Evolutionary conservation across 176 grass and related monocot genomes (phyloP).

Genomic region (Triticum monococcum): DNA sequence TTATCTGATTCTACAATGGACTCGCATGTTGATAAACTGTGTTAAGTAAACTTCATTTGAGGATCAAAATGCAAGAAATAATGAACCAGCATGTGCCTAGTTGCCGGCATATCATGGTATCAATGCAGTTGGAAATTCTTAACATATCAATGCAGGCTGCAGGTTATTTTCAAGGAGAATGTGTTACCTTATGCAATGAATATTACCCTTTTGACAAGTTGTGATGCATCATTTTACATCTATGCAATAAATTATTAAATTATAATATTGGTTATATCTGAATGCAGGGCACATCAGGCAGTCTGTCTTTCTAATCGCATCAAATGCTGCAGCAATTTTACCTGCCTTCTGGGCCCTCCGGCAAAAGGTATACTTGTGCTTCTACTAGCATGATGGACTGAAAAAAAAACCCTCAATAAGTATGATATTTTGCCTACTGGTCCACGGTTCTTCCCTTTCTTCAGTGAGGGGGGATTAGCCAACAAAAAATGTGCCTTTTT

Average conservation of each 20-base stretch:
- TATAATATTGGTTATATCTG: conserved; percentile 25
- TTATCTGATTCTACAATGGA: conserved; percentile 1
- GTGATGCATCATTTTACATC: conserved; percentile 13
- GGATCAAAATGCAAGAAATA: conserved; percentile 7
- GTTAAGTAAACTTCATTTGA: not conserved
- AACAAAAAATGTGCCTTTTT: not conserved
- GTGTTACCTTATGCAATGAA: conserved; percentile 7
- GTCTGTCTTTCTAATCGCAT: conserved; percentile 86
- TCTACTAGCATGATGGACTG: conserved; percentile 7
- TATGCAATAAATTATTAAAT: conserved; percentile 14
- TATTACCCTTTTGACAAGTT: not conserved
- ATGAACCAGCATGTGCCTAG: not conserved
- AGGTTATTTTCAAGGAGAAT: conserved; percentile 25
- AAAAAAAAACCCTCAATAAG: not conserved
- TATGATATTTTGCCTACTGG: not conserved
- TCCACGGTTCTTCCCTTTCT: not conserved
- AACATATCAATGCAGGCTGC: not conserved
- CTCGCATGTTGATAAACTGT: not conserved
- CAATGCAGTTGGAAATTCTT: not conserved
- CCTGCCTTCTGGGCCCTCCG: conserved; percentile 88
- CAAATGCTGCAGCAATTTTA: conserved; percentile 90
- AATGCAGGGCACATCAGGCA: conserved; percentile 91
- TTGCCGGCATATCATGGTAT: conserved; percentile 4
- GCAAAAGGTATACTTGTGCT: conserved; percentile 62
- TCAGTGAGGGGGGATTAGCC: not conserved